These are phyloP conservation scores for Scheffersomyces lignicola DNA, from an alignment of 1,139 yeast genomes.

Conservation along the genomic window DNA sequence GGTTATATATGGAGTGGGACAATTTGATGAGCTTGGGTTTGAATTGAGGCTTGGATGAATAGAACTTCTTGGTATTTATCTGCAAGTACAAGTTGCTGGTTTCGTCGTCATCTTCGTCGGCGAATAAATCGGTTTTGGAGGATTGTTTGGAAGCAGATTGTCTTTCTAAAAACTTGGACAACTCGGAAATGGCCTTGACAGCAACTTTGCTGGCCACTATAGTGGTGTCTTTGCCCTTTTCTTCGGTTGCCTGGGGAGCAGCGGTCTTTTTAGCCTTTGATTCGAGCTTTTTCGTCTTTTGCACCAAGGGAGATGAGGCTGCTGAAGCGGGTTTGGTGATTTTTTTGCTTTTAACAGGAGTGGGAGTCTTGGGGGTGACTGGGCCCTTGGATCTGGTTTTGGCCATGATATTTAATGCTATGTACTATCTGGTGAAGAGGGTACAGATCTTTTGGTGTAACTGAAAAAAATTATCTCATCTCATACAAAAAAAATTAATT, in stretches of 20 bases:
- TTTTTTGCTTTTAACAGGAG: constrained; percentile 15
- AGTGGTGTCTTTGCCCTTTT: constrained; percentile 4
- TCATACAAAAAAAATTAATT: constrained; percentile 3
- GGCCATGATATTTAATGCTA: constrained; percentile 21
- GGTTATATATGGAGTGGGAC: constrained; percentile 48
- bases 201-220: constrained; percentile 23
- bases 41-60: constrained; percentile 60
- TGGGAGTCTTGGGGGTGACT: constrained; percentile 18
- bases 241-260: constrained; percentile 9
- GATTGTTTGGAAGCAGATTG: constrained; percentile 26
- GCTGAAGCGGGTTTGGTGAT: constrained; percentile 10
- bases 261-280: constrained; percentile 8
- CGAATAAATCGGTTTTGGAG: constrained; percentile 34
- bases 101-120: constrained; percentile 57
- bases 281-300: constrained; percentile 3
- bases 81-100: constrained; percentile 55
- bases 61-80: constrained; percentile 63
- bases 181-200: constrained; percentile 52
- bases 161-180: constrained; percentile 41
- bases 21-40: constrained; percentile 69
- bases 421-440: not conserved
- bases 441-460: not conserved
- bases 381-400: constrained; percentile 33
- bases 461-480: constrained; percentile 5
- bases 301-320: constrained; percentile 21